Base-by-base conservation (phyloP, 345 rosid genomes). In the Orychophragmus violaceus region DNA sequence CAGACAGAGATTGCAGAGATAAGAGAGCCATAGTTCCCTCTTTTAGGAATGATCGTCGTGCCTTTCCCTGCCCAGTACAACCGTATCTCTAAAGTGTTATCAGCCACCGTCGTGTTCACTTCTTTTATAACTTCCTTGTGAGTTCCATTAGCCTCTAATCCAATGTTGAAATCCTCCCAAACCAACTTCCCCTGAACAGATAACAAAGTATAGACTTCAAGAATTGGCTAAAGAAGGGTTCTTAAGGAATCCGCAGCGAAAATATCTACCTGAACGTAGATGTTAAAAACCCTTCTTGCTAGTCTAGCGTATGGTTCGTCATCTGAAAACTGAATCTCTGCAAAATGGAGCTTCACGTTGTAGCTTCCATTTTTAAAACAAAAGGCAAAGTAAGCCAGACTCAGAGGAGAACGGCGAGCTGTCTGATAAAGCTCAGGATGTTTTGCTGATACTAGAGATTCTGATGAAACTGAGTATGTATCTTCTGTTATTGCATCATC, bases 41-140 rank as follows among this genome's bases (percentile, higher is more conserved):
- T 75, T 2, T 0, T 13, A 10, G 91, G 95, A 60, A 82, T 76
- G 45, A 33, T 7, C 0, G 81, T 81, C 1, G 91, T 85, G 63
- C 91, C 95, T 81, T 74, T 83, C 32, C 95, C 95, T 6, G 84
- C 81, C 91, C 87, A 88, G 33, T 70, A 79, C 8, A 88, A 48
- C n/a, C 82, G 80, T 27, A 88, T 80, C 73, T 85, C 87, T 56
- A 88, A 62, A 25, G 68, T 77, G 45, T 72, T 30, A 69, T 76
- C 50, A 2, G 66, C 77, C 23, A 88, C 91, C 1, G 13, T 72
- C 8, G 69, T 82, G 33, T 37, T 66, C 18, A 69, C 73, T 14
- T 59, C 55, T 64, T 16, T 68, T 16, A 68, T 55, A 2, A 65
- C 68, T 49, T 75, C 76, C 60, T 76, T 82, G 36, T 68, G 70